These are phyloP conservation scores for Colletotrichum sp. DNA, from an alignment of 2,329 filamentous ascomycete genomes.

Conservation along the genomic window DNA sequence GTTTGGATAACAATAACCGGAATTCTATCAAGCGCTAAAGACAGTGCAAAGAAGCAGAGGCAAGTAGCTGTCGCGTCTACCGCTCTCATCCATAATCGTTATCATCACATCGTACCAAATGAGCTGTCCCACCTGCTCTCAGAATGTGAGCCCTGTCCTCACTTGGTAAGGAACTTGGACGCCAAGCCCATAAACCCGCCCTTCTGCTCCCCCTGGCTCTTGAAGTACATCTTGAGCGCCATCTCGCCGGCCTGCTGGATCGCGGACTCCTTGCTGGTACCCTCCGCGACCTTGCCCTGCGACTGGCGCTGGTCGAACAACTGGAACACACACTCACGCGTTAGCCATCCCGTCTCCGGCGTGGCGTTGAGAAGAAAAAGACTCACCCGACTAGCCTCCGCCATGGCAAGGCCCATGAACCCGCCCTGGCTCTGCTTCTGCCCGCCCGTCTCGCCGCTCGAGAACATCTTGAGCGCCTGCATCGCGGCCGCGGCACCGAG, in stretches of 20 bases:
- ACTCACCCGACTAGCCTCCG: slow-evolving; percentile 78
- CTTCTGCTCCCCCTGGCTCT: slow-evolving; percentile 67
- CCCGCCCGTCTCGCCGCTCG: slow-evolving; percentile 53
- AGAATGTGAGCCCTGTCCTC: neutral
- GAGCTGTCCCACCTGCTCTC: neutral
- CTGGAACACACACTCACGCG: slow-evolving; percentile 32
- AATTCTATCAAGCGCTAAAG: neutral
- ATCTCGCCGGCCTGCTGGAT: slow-evolving; percentile 82
- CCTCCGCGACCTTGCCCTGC: slow-evolving; percentile 56
- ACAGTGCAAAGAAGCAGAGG: neutral
- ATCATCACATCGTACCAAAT: neutral
- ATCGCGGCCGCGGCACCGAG: slow-evolving; percentile 79
- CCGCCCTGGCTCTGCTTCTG: slow-evolving; percentile 70
- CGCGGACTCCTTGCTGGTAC: slow-evolving; percentile 79
- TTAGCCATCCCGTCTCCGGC: neutral
- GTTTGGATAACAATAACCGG: neutral
- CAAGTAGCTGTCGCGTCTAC: neutral
- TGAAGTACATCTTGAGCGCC: slow-evolving; percentile 91
- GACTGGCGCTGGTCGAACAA: slow-evolving; percentile 65
- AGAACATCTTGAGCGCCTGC: slow-evolving; percentile 84
- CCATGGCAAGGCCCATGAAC: slow-evolving; percentile 87
- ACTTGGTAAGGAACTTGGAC: slow-evolving; percentile 48
- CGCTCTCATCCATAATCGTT: neutral
- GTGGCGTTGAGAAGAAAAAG: neutral
- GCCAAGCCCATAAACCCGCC: slow-evolving; percentile 54